Evolutionary conservation across 176 grass and related monocot species (phyloP).

Genomic region (Elymus sibiricus): DNA sequence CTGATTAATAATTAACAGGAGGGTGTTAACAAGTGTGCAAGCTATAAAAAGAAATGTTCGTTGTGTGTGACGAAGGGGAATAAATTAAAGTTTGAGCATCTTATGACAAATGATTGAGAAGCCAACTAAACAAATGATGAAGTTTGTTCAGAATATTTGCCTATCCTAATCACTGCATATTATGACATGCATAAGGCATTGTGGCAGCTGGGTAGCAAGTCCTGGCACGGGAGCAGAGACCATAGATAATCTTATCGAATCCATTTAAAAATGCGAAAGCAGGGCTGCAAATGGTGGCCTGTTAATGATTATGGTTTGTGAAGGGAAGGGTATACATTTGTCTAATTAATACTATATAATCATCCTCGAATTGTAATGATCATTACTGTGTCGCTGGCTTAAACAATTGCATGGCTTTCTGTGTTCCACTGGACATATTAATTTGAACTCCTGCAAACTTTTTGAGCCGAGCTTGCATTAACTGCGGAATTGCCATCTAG

Average conservation of each 20-base stretch:
- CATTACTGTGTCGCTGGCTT: background rate
- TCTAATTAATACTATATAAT: slow-evolving; percentile 9
- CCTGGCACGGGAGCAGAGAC: slow-evolving; percentile 17
- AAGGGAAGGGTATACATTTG: background rate
- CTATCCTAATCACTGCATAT: slow-evolving; percentile 40
- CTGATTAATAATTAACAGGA: background rate
- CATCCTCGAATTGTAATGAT: background rate
- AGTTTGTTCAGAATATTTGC: slow-evolving; percentile 37
- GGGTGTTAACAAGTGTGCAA: slow-evolving; percentile 11
- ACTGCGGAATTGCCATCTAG: background rate
- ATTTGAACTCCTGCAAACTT: background rate
- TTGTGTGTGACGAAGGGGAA: background rate
- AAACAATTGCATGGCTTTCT: background rate
- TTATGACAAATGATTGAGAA: slow-evolving; percentile 63
- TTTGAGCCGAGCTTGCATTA: background rate
- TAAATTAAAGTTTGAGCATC: slow-evolving; percentile 37
- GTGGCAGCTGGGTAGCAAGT: slow-evolving; percentile 21
- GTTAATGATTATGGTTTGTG: slow-evolving; percentile 33
- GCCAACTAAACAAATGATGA: slow-evolving; percentile 51
- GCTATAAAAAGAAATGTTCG: slow-evolving; percentile 27
- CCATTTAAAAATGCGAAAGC: slow-evolving; percentile 31
- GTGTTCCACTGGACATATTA: background rate
- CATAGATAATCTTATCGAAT: slow-evolving; percentile 33
- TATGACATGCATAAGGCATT: slow-evolving; percentile 28
- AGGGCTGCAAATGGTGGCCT: slow-evolving; percentile 22